Evolutionary conservation across 2,329 filamentous ascomycete genomes (phyloP).

Genomic region (Pseudogymnoascus sp.): DNA sequence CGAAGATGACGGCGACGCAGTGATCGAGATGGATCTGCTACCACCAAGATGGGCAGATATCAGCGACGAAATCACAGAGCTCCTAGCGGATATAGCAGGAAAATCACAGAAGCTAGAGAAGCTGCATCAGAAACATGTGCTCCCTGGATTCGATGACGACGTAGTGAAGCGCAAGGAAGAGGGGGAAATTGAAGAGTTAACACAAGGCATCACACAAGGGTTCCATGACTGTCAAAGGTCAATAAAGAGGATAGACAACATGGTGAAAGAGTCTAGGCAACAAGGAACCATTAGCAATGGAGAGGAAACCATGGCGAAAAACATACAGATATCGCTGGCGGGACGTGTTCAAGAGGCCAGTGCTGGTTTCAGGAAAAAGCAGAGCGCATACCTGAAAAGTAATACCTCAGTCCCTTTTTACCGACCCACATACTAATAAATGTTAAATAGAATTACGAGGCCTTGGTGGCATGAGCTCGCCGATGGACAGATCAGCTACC

Average conservation of each 20-base stretch:
- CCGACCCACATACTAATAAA: slow-evolving; percentile 15
- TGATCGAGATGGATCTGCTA: slow-evolving; percentile 97
- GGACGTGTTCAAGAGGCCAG: slow-evolving; percentile 85
- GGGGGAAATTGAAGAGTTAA: slow-evolving; percentile 79
- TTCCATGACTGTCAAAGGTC: slow-evolving; percentile 87
- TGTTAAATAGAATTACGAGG: slow-evolving; percentile 59
- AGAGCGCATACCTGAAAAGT: slow-evolving; percentile 95
- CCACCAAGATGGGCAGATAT: slow-evolving; percentile 94
- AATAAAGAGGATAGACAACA: slow-evolving; percentile 78
- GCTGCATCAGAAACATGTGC: slow-evolving; percentile 91
- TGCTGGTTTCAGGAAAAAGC: slow-evolving; percentile 90
- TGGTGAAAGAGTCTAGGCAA: slow-evolving; percentile 74
- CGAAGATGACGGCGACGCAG: slow-evolving; percentile 79
- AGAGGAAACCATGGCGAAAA: slow-evolving; percentile 92
- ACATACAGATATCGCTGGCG: slow-evolving; percentile 88
- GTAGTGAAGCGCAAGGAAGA: slow-evolving; percentile 82
- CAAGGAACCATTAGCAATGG: slow-evolving; percentile 66
- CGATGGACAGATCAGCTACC: slow-evolving; percentile 46
- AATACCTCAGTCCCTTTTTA: slow-evolving; percentile 23
- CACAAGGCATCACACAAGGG: slow-evolving; percentile 76
- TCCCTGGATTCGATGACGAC: slow-evolving; percentile 95
- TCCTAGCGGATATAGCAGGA: slow-evolving; percentile 69
- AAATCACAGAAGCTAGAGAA: slow-evolving; percentile 82
- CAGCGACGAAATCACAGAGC: slow-evolving; percentile 83
- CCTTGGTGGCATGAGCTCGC: slow-evolving; percentile 53